Conservation (phyloP, 306 rosid genomes). For the Crotalaria pallida region DNA sequence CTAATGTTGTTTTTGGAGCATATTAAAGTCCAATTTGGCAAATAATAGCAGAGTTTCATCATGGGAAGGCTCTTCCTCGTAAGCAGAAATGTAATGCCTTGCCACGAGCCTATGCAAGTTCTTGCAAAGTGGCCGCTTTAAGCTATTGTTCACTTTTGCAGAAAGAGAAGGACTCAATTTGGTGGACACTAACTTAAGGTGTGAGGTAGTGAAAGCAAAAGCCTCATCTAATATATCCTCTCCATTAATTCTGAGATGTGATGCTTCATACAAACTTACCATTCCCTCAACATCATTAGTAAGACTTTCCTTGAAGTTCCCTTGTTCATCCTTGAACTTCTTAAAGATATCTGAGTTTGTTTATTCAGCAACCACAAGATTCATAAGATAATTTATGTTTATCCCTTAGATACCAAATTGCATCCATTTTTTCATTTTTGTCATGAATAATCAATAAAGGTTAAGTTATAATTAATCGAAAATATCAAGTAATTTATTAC, state of each 20-base stretch:
- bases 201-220: neutral
- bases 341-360: neutral
- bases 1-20: slow-evolving; percentile 11
- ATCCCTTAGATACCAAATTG: too few species aligned
- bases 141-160: slow-evolving; percentile 4
- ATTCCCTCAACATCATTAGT: neutral
- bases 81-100: neutral
- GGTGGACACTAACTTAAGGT: neutral
- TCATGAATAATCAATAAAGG: too few species aligned
- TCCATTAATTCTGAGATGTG: neutral
- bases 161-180: neutral
- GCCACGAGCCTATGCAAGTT: slow-evolving; percentile 20
- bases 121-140: slow-evolving; percentile 25
- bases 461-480: too few species aligned
- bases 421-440: too few species aligned
- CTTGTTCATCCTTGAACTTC: neutral
- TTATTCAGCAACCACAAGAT: too few species aligned
- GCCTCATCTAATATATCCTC: neutral
- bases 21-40: slow-evolving; percentile 35
- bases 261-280: neutral
- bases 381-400: too few species aligned
- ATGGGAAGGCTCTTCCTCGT: slow-evolving; percentile 17
- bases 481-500: too few species aligned
- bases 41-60: slow-evolving; percentile 11
- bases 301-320: neutral